A percentile compares a stretch with the other conserved stretches of the same genome.
phyloP scores from a whole-genome alignment of 2,329 filamentous ascomycete species.

The Aspergillus fructus region DNA sequence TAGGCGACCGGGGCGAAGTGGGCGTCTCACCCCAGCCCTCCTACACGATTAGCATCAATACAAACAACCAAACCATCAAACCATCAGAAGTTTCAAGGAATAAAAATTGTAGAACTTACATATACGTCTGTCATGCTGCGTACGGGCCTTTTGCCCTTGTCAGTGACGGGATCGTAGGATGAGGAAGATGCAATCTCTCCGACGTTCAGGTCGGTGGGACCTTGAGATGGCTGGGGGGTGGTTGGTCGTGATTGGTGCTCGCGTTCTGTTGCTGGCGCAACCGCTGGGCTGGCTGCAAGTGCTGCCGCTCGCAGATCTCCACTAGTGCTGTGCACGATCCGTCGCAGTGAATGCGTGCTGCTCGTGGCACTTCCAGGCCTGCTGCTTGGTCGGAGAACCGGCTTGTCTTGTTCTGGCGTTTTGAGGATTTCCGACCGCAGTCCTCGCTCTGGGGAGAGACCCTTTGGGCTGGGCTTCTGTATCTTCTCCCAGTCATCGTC shows the following conservation, averaged over 20 bases:
- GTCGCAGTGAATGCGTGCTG: constrained; percentile 55
- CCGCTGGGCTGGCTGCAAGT: constrained; percentile 66
- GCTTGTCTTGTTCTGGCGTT: constrained; percentile 30
- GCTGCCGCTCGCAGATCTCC: constrained; percentile 50
- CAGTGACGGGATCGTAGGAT: constrained; percentile 72
- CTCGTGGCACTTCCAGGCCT: constrained; percentile 43
- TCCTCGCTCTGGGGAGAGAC: constrained; percentile 15
- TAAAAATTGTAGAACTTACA: constrained; percentile 61
- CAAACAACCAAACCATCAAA: constrained; percentile 4
- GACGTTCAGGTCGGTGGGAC: constrained; percentile 30
- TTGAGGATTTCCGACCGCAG: constrained; percentile 38
- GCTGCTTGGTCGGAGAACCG: constrained; percentile 46
- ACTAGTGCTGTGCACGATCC: constrained; percentile 66
- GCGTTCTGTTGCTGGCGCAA: constrained; percentile 57
- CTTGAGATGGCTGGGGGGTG: constrained; percentile 28
- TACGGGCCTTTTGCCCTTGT: constrained; percentile 80
- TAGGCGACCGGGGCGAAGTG: constrained; percentile 83
- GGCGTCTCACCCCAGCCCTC: constrained; percentile 90
- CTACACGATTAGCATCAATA: constrained; percentile 49
- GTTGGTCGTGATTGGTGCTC: constrained; percentile 18
- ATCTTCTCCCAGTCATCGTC: constrained; percentile 21
- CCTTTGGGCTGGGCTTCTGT: constrained; percentile 27
- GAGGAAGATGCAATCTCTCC: constrained; percentile 50
- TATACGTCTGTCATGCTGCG: constrained; percentile 91
- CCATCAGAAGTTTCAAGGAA: constrained; percentile 10